Evolutionary conservation across 2,329 filamentous ascomycete species (phyloP).

Genomic region (Monilinia aucupariae): DNA sequence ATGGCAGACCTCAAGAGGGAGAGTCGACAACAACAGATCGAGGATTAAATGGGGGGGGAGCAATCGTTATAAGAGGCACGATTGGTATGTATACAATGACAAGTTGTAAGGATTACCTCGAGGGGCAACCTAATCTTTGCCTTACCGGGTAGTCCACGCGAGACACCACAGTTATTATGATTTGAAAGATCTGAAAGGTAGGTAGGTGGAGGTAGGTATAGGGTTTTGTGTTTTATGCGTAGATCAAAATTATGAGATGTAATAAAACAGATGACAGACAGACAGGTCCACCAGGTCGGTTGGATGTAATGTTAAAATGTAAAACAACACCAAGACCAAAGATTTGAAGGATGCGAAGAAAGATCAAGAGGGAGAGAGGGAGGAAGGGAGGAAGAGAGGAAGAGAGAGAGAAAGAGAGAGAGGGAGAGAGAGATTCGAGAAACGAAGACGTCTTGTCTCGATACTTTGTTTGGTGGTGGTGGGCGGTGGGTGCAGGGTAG

Average conservation of each 20-base stretch:
- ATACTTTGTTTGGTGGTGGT: conserved; percentile 12
- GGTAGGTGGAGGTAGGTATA: neutral
- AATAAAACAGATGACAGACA: neutral
- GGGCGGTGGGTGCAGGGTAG: neutral
- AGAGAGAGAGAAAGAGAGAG: too few species aligned
- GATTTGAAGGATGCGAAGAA: too few species aligned
- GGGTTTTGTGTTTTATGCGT: neutral
- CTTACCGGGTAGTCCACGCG: conserved; percentile 14
- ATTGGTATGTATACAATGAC: conserved; percentile 14
- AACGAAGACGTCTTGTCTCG: conserved; percentile 13
- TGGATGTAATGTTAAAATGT: neutral
- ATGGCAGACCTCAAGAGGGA: neutral
- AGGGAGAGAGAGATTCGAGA: neutral
- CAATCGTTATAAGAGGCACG: neutral
- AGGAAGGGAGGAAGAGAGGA: too few species aligned
- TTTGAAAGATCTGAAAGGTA: neutral
- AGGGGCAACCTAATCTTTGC: conserved; percentile 14
- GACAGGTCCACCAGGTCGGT: too few species aligned
- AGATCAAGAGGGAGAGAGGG: too few species aligned
- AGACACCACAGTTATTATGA: conserved; percentile 15
- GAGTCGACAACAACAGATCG: conserved; percentile 11
- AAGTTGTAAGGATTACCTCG: conserved; percentile 12
- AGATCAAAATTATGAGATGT: neutral
- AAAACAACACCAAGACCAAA: neutral
- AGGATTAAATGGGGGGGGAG: conserved; percentile 5